These are phyloP conservation scores for Thymus mandschuricus DNA, from an alignment of 257 asterid genomes.

Conservation along the genomic window DNA sequence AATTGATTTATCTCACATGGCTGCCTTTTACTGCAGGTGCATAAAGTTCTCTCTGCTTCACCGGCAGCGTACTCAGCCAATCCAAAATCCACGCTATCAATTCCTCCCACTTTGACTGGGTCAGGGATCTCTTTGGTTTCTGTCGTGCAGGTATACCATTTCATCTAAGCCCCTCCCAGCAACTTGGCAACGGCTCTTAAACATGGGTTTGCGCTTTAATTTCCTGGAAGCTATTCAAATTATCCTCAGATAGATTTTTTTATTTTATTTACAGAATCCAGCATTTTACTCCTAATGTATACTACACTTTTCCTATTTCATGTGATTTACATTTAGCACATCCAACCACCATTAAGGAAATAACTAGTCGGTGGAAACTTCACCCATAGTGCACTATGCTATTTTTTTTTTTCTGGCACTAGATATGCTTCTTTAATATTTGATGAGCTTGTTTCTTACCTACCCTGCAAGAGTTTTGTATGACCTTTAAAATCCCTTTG, in stretches of 20 bases:
- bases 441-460: conserved; percentile 24
- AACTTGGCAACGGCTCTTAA: conserved; percentile 10
- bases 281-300: conserved; percentile 3
- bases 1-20: neutral
- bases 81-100: conserved; percentile 66
- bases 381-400: neutral
- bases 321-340: conserved; percentile 18
- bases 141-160: conserved; percentile 66
- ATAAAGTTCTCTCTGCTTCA: conserved; percentile 83
- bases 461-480: conserved; percentile 10
- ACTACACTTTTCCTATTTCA: conserved; percentile 10
- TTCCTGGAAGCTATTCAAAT: conserved; percentile 17
- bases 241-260: neutral
- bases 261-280: neutral
- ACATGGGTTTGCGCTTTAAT: conserved; percentile 8
- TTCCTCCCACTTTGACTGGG: conserved; percentile 76
- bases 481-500: conserved; percentile 1
- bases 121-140: conserved; percentile 80
- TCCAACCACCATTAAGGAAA: neutral
- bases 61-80: conserved; percentile 85
- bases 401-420: conserved; percentile 2
- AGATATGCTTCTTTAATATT: conserved; percentile 7
- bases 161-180: conserved; percentile 14
- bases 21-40: conserved; percentile 37
- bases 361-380: conserved; percentile 1